Evolutionary conservation across 768 basidiomycete genomes (phyloP), one percentile per base, ranked within the genome.

Genomic region (Boletus eberwhitei): DNA sequence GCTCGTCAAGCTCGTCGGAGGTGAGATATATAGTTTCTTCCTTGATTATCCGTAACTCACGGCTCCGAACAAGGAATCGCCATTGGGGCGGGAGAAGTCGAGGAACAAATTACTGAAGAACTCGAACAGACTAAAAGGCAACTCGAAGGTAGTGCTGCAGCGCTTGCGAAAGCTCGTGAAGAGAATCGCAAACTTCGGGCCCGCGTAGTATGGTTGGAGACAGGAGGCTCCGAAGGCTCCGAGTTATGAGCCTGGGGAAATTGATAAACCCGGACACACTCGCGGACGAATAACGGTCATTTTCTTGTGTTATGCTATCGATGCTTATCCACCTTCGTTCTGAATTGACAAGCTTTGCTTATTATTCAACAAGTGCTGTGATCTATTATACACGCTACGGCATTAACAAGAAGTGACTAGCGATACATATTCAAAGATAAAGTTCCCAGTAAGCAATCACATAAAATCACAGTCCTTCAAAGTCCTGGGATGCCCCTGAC

Each of bases 1-100:
- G 24, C 73, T 93, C 32, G 80, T 92, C 24, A 90, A 91, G 65
- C 75, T 93, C 13, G 84, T 90, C 11, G 79, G 79, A 69, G 81
- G 80, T 80, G 53, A 43, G 63, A 70, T 48, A 7, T 24, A 24
- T 14, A 24, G 32, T 32, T 35, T 47, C 38, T n/a, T 21, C 48
- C 16, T 32, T 24, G 31, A 12, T 12, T 22, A 6, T 34, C 38
- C 42, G 8, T 31, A 1, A 36, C 35, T 58, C 32, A 57, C 50
- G 37, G 53, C 22, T 41, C 36, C 47, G 36, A 49, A 48, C 58
- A 89, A 65, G 89, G 88, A 40, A 80, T 93, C 35, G 83, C 89
- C 4, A 82, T 91, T 40, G 86, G 88, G 13, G 83, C 87, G 1
- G 86, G 83, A 13, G 88, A 90, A 63, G 55, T 90, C 5, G 78